These are phyloP conservation scores for Alternaria incomplexa DNA, from an alignment of 2,329 filamentous ascomycete species.

Conservation along the genomic window DNA sequence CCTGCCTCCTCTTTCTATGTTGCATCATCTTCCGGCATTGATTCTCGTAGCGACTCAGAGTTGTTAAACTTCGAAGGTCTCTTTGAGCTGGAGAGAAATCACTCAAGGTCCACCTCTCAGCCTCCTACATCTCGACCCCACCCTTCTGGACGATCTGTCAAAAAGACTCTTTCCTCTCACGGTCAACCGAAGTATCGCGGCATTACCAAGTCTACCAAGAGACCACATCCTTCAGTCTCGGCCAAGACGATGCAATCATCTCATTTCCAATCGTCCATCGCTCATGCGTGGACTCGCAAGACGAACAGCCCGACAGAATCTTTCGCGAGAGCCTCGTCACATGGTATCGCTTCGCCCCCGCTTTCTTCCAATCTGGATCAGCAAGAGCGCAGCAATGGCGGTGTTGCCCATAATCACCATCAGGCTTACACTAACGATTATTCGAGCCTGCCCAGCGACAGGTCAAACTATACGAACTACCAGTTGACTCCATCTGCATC, in stretches of 20 bases:
- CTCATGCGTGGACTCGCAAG: conserved; percentile 60
- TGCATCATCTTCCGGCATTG: conserved; percentile 39
- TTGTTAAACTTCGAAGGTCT: conserved; percentile 41
- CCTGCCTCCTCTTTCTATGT: conserved; percentile 36
- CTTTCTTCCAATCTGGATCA: conserved; percentile 35
- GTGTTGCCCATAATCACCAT: conserved; percentile 25
- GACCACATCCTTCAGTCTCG: conserved; percentile 33
- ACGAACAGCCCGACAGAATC: conserved; percentile 54
- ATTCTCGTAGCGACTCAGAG: conserved; percentile 39
- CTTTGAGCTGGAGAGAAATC: conserved; percentile 35
- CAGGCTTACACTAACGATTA: conserved; percentile 34
- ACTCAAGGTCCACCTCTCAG: conserved; percentile 36
- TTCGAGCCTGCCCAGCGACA: conserved; percentile 24
- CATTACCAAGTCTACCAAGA: conserved; percentile 31
- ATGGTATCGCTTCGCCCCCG: conserved; percentile 34
- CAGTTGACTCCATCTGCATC: conserved; percentile 45
- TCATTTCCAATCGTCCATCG: conserved; percentile 52
- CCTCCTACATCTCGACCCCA: conserved; percentile 42
- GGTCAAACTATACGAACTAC: conserved; percentile 33
- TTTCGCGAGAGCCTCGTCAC: conserved; percentile 56
- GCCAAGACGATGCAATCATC: conserved; percentile 63
- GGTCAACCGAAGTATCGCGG: conserved; percentile 27
- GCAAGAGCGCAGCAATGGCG: conserved; percentile 28
- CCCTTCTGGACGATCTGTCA: conserved; percentile 21
- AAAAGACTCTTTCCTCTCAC: conserved; percentile 35